Base-by-base conservation (phyloP, 208 protist genomes). In the Wallacemonas sp. region DNA sequence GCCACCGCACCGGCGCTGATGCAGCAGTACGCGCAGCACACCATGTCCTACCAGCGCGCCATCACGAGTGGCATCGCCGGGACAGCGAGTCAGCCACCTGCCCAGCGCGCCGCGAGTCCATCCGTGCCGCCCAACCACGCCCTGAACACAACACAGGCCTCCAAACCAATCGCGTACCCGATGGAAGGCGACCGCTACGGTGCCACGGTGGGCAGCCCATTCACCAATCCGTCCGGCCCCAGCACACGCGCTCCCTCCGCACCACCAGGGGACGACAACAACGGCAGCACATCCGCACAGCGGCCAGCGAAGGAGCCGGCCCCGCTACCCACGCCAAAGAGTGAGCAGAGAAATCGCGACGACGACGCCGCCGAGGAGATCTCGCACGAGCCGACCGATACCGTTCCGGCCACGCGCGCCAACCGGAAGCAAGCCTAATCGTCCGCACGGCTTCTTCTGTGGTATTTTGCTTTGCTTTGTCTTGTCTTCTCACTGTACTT, bases 21-120 rank as follows among this genome's bases (percentile, higher is more conserved):
- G 24, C 70, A 71, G 30, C 30, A 67, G 34, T 81, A 77, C 47
- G 36, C 76, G 5, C 48, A 70, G 32, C 29, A n/a, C 34, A 63
- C 70, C 39, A 52, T 76, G 30, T 61, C 29, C 61, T 70, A 72
- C 47, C 66, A 65, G 52, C 65, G 61, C 0, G 56, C 65, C 27
- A 61, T 77, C 23, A 24, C 61, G 1, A 14, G 38, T 29, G 55
- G 36, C 43, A 55, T 77, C 14, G 72, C 55, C n/a, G 38, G 44
- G 33, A 30, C 54, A 9, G 27, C 33, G 56, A 38, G 41, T 30
- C 38, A 29, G n/a, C 39, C 1, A 32, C 6, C n/a, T 39, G 0
- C 30, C 34, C 29, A 19, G 30, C 30, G 6, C 11, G 24, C 48
- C 23, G 11, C 26, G 48, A 56, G 21, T 4, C 8, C 48, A 23